phyloP scores from a whole-genome alignment of 2,329 filamentous ascomycete genomes.

The Tolypocladium inflatum region DNA sequence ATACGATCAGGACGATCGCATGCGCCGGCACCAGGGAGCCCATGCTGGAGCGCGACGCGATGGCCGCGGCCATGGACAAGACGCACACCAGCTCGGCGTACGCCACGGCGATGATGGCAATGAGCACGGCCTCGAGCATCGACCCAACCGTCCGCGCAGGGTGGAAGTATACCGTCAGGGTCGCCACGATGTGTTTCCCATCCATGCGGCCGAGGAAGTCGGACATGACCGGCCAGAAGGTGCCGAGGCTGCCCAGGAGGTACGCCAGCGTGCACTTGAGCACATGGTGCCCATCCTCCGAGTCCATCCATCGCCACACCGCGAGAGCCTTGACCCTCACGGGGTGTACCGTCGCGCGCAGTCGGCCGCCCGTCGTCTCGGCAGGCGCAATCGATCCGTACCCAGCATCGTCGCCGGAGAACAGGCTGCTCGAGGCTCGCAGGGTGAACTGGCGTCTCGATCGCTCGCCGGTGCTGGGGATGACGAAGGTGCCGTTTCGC shows the following conservation, averaged over 20 bases:
- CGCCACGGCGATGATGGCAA: constrained; percentile 67
- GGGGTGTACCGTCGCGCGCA: constrained; percentile 4
- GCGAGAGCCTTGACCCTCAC: constrained; percentile 23
- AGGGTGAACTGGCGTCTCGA: constrained; percentile 72
- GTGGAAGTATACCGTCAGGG: constrained; percentile 91
- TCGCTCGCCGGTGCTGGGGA: constrained; percentile 78
- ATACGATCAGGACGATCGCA: constrained; percentile 68
- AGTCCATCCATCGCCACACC: constrained; percentile 52
- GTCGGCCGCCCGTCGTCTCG: constrained; percentile 7
- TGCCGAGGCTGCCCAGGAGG: constrained; percentile 74
- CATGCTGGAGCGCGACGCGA: constrained; percentile 61
- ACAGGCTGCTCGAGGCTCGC: constrained; percentile 35
- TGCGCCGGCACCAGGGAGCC: constrained; percentile 65
- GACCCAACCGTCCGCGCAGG: constrained; percentile 77
- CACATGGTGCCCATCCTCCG: constrained; percentile 67
- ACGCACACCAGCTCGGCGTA: constrained; percentile 64
- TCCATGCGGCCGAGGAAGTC: constrained; percentile 71
- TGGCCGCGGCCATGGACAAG: constrained; percentile 80
- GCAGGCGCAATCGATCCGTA: constrained; percentile 8
- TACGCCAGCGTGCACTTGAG: constrained; percentile 91
- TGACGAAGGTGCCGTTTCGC: constrained; percentile 77
- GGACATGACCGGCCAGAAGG: constrained; percentile 68
- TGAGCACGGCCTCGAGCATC: constrained; percentile 77
- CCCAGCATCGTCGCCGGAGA: constrained; percentile 13
- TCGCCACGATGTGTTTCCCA: constrained; percentile 89